Conservation (phyloP, 345 rosid species). For the Brassica cretica region DNA sequence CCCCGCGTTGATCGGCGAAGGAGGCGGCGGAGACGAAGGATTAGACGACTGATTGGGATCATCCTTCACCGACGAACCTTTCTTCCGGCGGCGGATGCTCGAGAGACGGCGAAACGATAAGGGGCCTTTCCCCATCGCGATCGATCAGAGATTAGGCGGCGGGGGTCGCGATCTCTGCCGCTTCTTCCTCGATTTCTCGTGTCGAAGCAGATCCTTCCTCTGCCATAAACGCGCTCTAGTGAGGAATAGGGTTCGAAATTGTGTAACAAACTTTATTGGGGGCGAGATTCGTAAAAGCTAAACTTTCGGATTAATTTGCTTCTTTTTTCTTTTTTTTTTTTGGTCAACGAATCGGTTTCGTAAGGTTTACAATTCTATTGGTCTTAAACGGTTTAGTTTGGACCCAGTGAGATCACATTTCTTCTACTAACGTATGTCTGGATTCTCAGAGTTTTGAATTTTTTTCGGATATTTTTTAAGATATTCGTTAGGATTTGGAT, state of each 20-base stretch:
- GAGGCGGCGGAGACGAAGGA: slow-evolving; percentile 39
- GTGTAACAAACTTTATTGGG: neutral
- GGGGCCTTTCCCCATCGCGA: slow-evolving; percentile 53
- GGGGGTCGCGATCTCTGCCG: slow-evolving; percentile 6
- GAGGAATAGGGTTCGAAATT: neutral
- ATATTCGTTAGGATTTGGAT: neutral
- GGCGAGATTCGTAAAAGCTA: neutral
- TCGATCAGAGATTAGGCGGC: neutral
- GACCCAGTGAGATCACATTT: neutral
- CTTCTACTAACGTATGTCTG: neutral
- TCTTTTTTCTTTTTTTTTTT: neutral
- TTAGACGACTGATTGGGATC: slow-evolving; percentile 9
- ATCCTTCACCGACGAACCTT: slow-evolving; percentile 32
- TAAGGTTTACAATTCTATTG: neutral
- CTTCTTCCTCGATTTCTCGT: slow-evolving; percentile 15
- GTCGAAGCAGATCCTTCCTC: neutral
- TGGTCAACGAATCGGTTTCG: neutral
- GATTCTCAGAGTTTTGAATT: neutral
- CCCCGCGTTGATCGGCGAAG: slow-evolving; percentile 15
- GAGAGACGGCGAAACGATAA: slow-evolving; percentile 51
- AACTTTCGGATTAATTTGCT: no score
- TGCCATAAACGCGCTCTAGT: neutral
- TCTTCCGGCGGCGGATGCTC: slow-evolving; percentile 48
- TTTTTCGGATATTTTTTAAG: neutral
- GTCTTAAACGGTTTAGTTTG: neutral